Evolutionary conservation across 768 basidiomycete species (phyloP).

Genomic region (Strobilomyces echinocephalus): DNA sequence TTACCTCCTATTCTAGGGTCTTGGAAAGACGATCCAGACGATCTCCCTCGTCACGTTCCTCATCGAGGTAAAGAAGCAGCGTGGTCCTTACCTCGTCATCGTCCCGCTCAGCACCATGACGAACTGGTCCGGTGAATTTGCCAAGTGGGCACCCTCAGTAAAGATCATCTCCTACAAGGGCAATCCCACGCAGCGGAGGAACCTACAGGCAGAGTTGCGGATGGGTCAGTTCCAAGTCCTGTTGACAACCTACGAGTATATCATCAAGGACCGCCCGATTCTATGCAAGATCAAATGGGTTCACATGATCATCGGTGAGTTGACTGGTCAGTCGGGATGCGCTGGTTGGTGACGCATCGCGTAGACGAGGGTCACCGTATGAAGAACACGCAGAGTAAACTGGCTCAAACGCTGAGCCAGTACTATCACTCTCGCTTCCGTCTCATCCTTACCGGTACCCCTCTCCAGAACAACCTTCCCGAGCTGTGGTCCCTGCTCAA

Average conservation of each 20-base stretch:
- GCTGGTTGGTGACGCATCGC: too few relatives aligned
- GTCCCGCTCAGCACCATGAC: conserved; percentile 96
- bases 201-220: conserved; percentile 72
- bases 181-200: conserved; percentile 77
- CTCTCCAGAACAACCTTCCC: conserved; percentile 94
- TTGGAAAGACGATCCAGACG: conserved; percentile 92
- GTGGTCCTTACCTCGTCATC: conserved; percentile 93
- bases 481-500: conserved; percentile 95
- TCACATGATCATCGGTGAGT: conserved; percentile 91
- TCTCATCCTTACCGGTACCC: conserved; percentile 92
- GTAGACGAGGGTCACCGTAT: conserved; percentile 94
- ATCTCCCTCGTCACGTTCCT: conserved; percentile 95
- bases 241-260: conserved; percentile 94
- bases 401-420: conserved; percentile 83
- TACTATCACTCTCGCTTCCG: conserved; percentile 92
- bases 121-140: conserved; percentile 95
- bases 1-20: conserved; percentile 51
- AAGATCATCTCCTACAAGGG: conserved; percentile 86
- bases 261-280: conserved; percentile 92
- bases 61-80: conserved; percentile 84
- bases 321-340: too few relatives aligned
- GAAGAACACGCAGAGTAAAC: conserved; percentile 93
- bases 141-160: conserved; percentile 91
- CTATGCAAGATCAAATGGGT: conserved; percentile 92
- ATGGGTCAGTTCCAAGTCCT: conserved; percentile 85